Evolutionary conservation across 1,284 basidiomycete species (phyloP).

Genomic region (Xerocomus amazonicus): DNA sequence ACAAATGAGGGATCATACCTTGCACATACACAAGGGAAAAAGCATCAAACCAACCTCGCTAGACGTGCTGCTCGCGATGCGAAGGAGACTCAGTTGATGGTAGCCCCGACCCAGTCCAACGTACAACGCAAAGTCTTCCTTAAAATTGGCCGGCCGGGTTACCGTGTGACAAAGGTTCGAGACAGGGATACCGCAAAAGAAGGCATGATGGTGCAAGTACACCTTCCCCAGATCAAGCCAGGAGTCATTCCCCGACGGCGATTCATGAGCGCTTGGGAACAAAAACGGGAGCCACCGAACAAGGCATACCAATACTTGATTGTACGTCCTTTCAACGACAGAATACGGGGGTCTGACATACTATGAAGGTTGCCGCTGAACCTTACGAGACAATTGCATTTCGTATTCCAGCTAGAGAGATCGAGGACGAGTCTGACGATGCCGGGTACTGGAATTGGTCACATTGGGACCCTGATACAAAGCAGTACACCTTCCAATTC

Average conservation of each 20-base stretch:
- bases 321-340: conserved; percentile 49
- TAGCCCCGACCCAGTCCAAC: conserved; percentile 70
- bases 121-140: conserved; percentile 92
- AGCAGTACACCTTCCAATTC: conserved; percentile 94
- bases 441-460: conserved; percentile 93
- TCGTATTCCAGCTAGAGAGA: conserved; percentile 95
- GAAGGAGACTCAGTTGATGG: conserved; percentile 86
- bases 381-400: conserved; percentile 99
- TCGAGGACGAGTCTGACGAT: conserved; percentile 90
- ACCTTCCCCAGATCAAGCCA: conserved; percentile 90
- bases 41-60: conserved; percentile 98
- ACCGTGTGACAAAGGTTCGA: conserved; percentile 86
- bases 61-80: conserved; percentile 93
- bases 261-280: conserved; percentile 99
- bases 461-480: conserved; percentile 95
- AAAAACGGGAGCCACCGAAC: conserved; percentile 92
- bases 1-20: conserved; percentile 99
- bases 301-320: conserved; percentile 97
- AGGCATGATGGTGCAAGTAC: conserved; percentile 96
- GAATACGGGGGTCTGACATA: conserved; percentile 7
- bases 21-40: conserved; percentile 99
- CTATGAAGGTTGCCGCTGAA: conserved; percentile 86
- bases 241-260: conserved; percentile 84
- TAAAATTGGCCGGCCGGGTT: conserved; percentile 96
- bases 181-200: conserved; percentile 77